A percentile compares a stretch with the other conserved stretches of the same genome.
Evolutionary conservation across 352 stramenopile genomes (phyloP).

Genomic region (Achlya hypogyna): DNA sequence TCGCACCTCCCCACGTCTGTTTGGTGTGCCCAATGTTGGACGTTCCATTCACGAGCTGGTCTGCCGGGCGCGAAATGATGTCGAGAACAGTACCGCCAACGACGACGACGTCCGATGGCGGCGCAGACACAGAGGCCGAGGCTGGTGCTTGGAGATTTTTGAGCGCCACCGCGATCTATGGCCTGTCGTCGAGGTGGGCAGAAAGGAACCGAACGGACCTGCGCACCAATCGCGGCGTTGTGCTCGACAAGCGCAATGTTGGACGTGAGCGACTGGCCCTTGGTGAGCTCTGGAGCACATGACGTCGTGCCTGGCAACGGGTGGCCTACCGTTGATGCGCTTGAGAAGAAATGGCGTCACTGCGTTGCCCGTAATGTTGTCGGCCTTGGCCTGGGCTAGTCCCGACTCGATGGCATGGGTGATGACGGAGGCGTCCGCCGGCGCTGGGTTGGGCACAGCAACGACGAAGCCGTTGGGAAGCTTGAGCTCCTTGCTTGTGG

Average conservation of each 20-base stretch:
- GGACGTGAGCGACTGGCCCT: constrained; percentile 84
- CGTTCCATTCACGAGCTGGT: constrained; percentile 63
- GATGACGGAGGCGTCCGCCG: constrained; percentile 76
- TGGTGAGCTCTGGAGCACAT: constrained; percentile 79
- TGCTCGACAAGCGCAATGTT: constrained; percentile 97
- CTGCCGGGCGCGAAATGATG: constrained; percentile 64
- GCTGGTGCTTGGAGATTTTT: constrained; percentile 1
- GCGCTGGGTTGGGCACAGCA: constrained; percentile 83
- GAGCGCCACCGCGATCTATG: constrained; percentile 29
- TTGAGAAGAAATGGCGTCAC: constrained; percentile 91
- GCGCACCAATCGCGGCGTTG: constrained; percentile 92
- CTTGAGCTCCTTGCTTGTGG: constrained; percentile 61
- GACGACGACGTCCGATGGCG: constrained; percentile 47
- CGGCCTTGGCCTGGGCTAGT: constrained; percentile 73
- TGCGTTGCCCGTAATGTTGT: constrained; percentile 88
- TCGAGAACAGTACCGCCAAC: constrained; percentile 83
- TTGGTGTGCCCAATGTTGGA: constrained; percentile 83
- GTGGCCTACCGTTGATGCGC: constrained; percentile 14
- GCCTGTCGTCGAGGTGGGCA: neutral
- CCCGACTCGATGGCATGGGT: constrained; percentile 84
- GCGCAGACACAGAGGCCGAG: neutral
- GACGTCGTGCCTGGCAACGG: neutral
- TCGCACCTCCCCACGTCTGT: constrained; percentile 61
- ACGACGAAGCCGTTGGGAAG: constrained; percentile 82
- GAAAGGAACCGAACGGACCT: constrained; percentile 43